A percentile compares a stretch with the other conserved stretches of the same genome.
Evolutionary conservation across 352 stramenopile genomes (phyloP).

Genomic region (Pythium aristosporum): DNA sequence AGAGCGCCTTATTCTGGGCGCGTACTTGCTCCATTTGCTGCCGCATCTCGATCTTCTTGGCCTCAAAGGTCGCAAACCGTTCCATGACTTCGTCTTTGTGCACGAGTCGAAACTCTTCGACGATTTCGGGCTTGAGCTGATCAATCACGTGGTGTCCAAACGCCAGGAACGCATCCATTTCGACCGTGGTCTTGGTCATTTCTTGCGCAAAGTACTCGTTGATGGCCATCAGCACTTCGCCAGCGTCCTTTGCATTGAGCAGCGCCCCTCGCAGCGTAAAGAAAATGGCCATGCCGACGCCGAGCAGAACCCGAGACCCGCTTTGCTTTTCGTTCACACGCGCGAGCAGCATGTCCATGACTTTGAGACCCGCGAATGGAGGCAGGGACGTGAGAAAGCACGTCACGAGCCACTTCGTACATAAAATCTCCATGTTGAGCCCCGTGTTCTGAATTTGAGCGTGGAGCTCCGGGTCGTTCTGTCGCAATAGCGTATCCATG

Average conservation of each 20-base stretch:
- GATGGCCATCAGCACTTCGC: conserved; percentile 75
- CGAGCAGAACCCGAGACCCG: conserved; percentile 67
- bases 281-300: conserved; percentile 78
- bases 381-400: conserved; percentile 81
- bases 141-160: conserved; percentile 69
- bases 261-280: conserved; percentile 59
- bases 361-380: conserved; percentile 64
- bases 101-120: conserved; percentile 69
- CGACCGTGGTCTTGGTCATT: conserved; percentile 59
- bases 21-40: conserved; percentile 67
- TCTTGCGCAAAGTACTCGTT: conserved; percentile 78
- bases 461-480: conserved; percentile 79
- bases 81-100: conserved; percentile 86
- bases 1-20: conserved; percentile 18
- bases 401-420: conserved; percentile 88
- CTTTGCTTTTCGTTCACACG: conserved; percentile 58
- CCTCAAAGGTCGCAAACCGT: conserved; percentile 70
- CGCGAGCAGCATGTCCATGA: conserved; percentile 79
- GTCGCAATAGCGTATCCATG: conserved; percentile 74
- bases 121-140: conserved; percentile 69
- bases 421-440: conserved; percentile 88
- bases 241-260: conserved; percentile 68
- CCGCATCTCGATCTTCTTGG: conserved; percentile 85
- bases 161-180: conserved; percentile 71
- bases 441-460: conserved; percentile 65